phyloP scores from a whole-genome alignment of 176 grass and related monocot species.

The Thalia dealbata region DNA sequence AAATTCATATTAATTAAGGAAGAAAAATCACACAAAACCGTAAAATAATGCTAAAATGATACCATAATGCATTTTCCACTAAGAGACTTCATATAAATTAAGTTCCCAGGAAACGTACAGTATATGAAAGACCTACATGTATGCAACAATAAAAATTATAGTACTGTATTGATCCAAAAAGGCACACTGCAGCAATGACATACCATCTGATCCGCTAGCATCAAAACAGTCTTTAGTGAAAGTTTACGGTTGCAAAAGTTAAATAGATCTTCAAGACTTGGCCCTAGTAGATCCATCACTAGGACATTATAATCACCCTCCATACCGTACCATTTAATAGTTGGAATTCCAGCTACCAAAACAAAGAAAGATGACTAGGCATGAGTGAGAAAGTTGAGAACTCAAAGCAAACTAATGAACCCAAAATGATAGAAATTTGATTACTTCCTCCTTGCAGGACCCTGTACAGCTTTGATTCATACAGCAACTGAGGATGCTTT shows the following conservation, averaged over 20 bases:
- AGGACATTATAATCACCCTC: conserved; percentile 97
- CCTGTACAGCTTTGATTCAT: conserved; percentile 96
- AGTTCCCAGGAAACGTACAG: neutral
- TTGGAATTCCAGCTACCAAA: conserved; percentile 78
- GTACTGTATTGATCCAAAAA: neutral
- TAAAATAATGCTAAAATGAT: too few relatives aligned
- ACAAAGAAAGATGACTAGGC: conserved; percentile 20
- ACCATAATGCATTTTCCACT: too few relatives aligned
- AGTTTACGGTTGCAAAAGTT: conserved; percentile 98
- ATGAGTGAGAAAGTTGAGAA: neutral
- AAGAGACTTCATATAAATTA: too few relatives aligned
- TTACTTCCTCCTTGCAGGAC: conserved; percentile 97
- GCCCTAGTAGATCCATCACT: conserved; percentile 95
- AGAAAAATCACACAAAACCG: too few relatives aligned
- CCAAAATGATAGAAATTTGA: conserved; percentile 14
- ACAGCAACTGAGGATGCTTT: conserved; percentile 92
- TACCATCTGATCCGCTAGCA: conserved; percentile 99
- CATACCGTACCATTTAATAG: conserved; percentile 90
- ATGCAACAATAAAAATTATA: neutral
- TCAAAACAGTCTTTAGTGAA: conserved; percentile 94
- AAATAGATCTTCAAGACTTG: conserved; percentile 91
- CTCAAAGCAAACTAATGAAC: conserved; percentile 10
- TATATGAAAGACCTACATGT: neutral
- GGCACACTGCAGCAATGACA: neutral
- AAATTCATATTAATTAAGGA: too few relatives aligned